phyloP scores from a whole-genome alignment of 352 stramenopile genomes.

The Phytophthora palmivora region DNA sequence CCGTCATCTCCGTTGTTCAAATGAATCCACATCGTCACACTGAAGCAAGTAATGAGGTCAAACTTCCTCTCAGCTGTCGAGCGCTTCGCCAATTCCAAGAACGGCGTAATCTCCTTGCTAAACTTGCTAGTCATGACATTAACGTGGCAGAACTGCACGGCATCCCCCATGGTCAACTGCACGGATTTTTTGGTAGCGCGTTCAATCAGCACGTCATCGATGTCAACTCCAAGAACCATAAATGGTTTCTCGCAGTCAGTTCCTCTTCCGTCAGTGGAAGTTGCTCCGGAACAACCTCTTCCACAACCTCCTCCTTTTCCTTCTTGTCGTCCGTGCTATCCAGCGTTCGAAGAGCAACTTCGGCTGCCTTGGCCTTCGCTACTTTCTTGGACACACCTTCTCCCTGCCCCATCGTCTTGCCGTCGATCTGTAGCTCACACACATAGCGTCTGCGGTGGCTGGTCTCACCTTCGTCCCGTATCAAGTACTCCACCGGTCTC shows the following conservation, averaged over 20 bases:
- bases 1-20: slow-evolving; percentile 87
- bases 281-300: slow-evolving; percentile 23
- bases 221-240: slow-evolving; percentile 74
- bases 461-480: slow-evolving; percentile 61
- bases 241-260: slow-evolving; percentile 49
- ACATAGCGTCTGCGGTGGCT: slow-evolving; percentile 68
- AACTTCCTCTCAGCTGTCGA: slow-evolving; percentile 51
- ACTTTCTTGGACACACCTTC: slow-evolving; percentile 86
- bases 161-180: slow-evolving; percentile 33
- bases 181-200: slow-evolving; percentile 55
- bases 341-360: slow-evolving; percentile 45
- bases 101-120: slow-evolving; percentile 45
- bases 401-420: slow-evolving; percentile 49
- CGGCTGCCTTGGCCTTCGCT: slow-evolving; percentile 77
- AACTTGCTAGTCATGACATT: slow-evolving; percentile 68
- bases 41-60: slow-evolving; percentile 82
- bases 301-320: slow-evolving; percentile 5
- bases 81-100: slow-evolving; percentile 54
- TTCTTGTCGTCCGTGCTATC: slow-evolving; percentile 14
- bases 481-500: slow-evolving; percentile 59
- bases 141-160: slow-evolving; percentile 59
- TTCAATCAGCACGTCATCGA: slow-evolving; percentile 74
- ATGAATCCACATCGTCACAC: slow-evolving; percentile 91
- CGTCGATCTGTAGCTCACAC: slow-evolving; percentile 66
- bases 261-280: slow-evolving; percentile 31